A percentile compares a stretch with the other conserved stretches of the same genome.
Conservation (phyloP, 1,284 basidiomycete genomes). For the Puccinia polysora region DNA sequence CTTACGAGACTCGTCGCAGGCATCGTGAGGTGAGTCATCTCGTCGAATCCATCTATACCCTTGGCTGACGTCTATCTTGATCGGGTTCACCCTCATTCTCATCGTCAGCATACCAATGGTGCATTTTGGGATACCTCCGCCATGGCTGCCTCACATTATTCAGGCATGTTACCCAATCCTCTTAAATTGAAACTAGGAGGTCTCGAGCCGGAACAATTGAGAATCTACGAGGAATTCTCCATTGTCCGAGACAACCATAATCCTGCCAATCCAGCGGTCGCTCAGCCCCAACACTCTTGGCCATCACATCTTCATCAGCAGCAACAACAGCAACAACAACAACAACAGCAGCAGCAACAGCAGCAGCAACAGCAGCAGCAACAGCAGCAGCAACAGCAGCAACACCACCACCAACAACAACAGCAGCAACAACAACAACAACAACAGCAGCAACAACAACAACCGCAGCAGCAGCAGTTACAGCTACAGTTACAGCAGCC, state of each 20-base stretch:
- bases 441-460: too few relatives aligned
- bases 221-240: conserved; percentile 95
- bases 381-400: background rate
- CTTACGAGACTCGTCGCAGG: conserved; percentile 77
- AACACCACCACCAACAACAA: too few relatives aligned
- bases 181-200: conserved; percentile 79
- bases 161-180: conserved; percentile 76
- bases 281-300: too few relatives aligned
- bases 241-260: too few relatives aligned
- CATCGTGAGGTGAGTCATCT: conserved; percentile 73
- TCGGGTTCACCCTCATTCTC: background rate
- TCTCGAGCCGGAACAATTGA: conserved; percentile 74
- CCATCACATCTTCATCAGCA: background rate
- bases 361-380: background rate
- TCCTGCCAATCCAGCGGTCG: too few relatives aligned
- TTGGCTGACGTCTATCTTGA: background rate
- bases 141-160: conserved; percentile 67
- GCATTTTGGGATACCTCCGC: conserved; percentile 72
- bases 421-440: too few relatives aligned
- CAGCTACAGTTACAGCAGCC: background rate
- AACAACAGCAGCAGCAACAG: background rate
- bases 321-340: background rate
- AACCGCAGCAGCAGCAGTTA: too few relatives aligned
- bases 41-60: too few relatives aligned
- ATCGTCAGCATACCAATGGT: conserved; percentile 1